Conservation (phyloP, 2,329 filamentous ascomycete species). For the Alternaria alternata region DNA sequence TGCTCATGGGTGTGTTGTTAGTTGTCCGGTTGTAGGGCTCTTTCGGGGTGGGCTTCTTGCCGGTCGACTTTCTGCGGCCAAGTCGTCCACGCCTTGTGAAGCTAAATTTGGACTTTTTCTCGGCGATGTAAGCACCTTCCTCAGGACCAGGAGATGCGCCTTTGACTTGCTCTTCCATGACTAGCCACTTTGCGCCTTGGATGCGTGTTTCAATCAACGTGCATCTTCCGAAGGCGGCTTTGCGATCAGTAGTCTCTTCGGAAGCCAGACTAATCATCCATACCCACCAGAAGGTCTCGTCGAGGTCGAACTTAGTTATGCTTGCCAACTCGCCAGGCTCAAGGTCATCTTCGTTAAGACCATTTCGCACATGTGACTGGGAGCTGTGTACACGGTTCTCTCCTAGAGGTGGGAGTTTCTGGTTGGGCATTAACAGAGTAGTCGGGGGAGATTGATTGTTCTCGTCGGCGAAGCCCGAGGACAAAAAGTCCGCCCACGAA, state of each 20-base stretch:
- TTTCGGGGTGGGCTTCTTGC: constrained; percentile 54
- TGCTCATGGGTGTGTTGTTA: constrained; percentile 68
- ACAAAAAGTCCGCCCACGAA: constrained; percentile 98
- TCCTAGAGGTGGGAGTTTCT: constrained; percentile 89
- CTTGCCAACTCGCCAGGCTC: constrained; percentile 95
- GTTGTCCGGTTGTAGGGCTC: constrained; percentile 62
- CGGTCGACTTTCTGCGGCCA: constrained; percentile 62
- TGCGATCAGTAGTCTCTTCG: constrained; percentile 85
- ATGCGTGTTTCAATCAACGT: constrained; percentile 91
- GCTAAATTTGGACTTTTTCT: constrained; percentile 94
- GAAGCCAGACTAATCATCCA: constrained; percentile 97
- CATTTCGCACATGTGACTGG: constrained; percentile 73
- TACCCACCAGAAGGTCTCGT: constrained; percentile 99
- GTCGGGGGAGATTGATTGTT: constrained; percentile 69
- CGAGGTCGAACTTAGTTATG: constrained; percentile 83
- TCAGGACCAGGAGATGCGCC: constrained; percentile 86
- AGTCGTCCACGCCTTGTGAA: constrained; percentile 76
- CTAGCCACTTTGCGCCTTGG: constrained; percentile 82
- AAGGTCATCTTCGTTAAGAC: constrained; percentile 73
- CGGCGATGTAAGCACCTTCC: constrained; percentile 86
- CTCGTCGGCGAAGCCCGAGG: constrained; percentile 86
- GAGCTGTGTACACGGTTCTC: constrained; percentile 79
- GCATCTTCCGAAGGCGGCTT: constrained; percentile 92
- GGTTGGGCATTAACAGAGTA: constrained; percentile 83
- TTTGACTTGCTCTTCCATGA: constrained; percentile 96